phyloP scores from a whole-genome alignment of 192 early-diverging fungal genomes.

The Physocladia obscura region DNA sequence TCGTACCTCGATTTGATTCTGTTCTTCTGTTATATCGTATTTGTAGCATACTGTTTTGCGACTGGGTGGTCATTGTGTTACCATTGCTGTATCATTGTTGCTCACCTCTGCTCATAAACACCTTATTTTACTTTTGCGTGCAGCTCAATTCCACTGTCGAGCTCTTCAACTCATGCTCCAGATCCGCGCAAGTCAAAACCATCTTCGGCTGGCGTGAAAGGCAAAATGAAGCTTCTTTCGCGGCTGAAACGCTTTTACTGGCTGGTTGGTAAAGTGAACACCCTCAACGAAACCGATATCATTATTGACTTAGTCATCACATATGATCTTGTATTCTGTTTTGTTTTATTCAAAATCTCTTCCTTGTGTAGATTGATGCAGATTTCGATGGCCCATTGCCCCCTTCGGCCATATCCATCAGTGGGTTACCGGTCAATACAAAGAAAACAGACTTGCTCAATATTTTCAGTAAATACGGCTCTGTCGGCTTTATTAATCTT shows the following conservation, averaged over 20 bases:
- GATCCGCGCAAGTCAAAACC: not conserved
- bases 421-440: slow-evolving; percentile 20
- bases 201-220: slow-evolving; percentile 8
- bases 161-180: not conserved
- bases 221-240: slow-evolving; percentile 24
- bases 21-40: too few species aligned
- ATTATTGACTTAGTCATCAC: not conserved
- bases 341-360: not conserved
- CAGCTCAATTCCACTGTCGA: slow-evolving; percentile 10
- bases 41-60: too few species aligned
- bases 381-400: not conserved
- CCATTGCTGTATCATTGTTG: too few species aligned
- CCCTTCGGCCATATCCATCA: not conserved
- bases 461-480: slow-evolving; percentile 15
- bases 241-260: slow-evolving; percentile 5
- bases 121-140: too few species aligned
- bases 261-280: not conserved
- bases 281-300: not conserved
- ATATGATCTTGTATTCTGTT: not conserved
- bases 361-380: slow-evolving; percentile 7
- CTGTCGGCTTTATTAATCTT: not conserved
- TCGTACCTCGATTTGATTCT: too few species aligned
- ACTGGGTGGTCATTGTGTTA: too few species aligned
- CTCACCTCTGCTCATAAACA: too few species aligned
- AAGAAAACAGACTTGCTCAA: not conserved